These are phyloP conservation scores for Blastocystis sp. DNA, from an alignment of 352 stramenopile genomes.

Conservation along the genomic window DNA sequence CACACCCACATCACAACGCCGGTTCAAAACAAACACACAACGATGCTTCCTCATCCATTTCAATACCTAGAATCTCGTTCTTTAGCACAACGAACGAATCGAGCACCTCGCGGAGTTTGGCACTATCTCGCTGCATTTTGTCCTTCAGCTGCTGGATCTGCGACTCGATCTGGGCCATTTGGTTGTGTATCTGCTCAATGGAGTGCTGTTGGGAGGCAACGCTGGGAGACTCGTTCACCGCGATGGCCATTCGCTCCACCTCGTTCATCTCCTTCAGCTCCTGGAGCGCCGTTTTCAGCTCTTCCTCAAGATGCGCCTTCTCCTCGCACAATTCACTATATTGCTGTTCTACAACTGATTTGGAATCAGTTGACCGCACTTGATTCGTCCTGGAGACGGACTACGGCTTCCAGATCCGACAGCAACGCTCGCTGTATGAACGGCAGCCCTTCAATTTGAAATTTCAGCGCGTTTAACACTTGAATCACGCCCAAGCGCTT, in stretches of 20 bases:
- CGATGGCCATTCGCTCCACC: slow-evolving; percentile 19
- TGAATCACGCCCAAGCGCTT: slow-evolving; percentile 24
- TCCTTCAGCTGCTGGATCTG: neutral
- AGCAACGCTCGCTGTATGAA: neutral
- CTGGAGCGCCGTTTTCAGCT: slow-evolving; percentile 21
- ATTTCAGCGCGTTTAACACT: neutral
- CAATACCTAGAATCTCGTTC: neutral
- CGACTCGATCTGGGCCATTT: neutral
- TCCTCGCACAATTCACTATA: slow-evolving; percentile 13
- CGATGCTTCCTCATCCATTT: neutral
- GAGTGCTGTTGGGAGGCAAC: neutral
- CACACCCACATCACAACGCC: too few relatives aligned
- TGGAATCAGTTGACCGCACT: neutral
- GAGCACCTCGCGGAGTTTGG: neutral
- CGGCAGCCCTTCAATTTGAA: slow-evolving; percentile 42
- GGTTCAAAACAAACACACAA: neutral
- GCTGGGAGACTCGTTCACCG: slow-evolving; percentile 16
- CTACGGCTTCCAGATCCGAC: slow-evolving; percentile 24
- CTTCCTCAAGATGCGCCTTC: slow-evolving; percentile 27
- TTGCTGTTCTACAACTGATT: slow-evolving; percentile 20
- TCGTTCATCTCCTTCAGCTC: slow-evolving; percentile 52
- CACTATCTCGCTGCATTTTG: neutral
- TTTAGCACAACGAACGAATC: neutral
- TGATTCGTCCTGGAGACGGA: slow-evolving; percentile 19
- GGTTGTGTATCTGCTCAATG: neutral